Conservation (phyloP, 164 flowering plant species). For the Santalum album region DNA sequence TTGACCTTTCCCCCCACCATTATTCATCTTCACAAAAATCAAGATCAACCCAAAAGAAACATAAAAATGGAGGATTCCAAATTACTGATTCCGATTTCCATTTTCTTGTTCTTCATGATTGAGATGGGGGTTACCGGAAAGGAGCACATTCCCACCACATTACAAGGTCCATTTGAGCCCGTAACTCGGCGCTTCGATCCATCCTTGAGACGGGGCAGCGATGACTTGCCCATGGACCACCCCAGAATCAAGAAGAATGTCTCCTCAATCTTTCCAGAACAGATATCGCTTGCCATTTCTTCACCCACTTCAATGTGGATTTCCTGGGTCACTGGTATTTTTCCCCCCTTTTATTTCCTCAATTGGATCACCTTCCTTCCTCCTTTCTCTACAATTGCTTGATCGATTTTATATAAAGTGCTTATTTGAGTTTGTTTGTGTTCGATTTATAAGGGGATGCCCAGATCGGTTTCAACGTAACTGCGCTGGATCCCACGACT, state of each 20-base stretch:
- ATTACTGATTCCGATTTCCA: neutral
- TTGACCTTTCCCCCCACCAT: too few relatives aligned
- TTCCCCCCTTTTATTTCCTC: neutral
- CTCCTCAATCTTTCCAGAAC: constrained; percentile 58
- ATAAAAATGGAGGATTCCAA: neutral
- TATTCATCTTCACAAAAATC: too few relatives aligned
- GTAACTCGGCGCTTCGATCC: constrained; percentile 59
- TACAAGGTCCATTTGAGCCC: constrained; percentile 80
- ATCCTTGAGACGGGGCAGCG: constrained; percentile 60
- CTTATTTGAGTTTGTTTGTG: constrained; percentile 1
- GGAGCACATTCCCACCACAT: constrained; percentile 54
- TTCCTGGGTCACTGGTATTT: constrained; percentile 87
- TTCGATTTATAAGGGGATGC: constrained; percentile 44
- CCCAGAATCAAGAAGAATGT: constrained; percentile 60
- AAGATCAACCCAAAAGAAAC: too few relatives aligned
- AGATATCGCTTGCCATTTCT: constrained; percentile 72
- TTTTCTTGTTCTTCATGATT: neutral
- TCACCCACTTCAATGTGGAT: constrained; percentile 80
- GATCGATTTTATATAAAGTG: neutral
- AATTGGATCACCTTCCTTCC: neutral
- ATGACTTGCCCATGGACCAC: constrained; percentile 71
- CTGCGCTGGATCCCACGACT: constrained; percentile 57
- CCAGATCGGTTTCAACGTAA: constrained; percentile 61
- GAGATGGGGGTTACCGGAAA: neutral
- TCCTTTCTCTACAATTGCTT: too few relatives aligned